phyloP scores from a whole-genome alignment of 1,284 basidiomycete species.

The Austropuccinia psidii region DNA sequence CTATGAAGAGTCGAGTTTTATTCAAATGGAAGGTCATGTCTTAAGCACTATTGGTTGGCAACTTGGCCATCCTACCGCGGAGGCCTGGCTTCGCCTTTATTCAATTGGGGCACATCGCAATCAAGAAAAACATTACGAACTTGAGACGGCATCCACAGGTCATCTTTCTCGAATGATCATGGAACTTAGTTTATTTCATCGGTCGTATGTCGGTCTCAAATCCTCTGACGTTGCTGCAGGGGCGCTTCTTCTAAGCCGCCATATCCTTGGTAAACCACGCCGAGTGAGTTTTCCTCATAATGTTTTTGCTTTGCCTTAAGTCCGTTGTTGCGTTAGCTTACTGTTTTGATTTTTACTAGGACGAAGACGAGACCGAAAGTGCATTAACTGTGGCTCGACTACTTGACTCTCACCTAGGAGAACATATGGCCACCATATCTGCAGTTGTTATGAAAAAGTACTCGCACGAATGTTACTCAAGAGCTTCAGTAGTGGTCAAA shows the following conservation, averaged over 20 bases:
- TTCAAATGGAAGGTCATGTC: slow-evolving; percentile 93
- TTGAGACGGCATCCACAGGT: slow-evolving; percentile 59
- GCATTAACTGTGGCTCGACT: slow-evolving; percentile 61
- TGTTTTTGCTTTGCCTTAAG: slow-evolving; percentile 20
- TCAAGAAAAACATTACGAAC: slow-evolving; percentile 11
- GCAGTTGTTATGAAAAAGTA: slow-evolving; percentile 96
- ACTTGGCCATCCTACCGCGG: slow-evolving; percentile 94
- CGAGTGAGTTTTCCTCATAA: slow-evolving; percentile 53
- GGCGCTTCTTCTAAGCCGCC: slow-evolving; percentile 77
- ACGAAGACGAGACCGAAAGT: slow-evolving; percentile 50
- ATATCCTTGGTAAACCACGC: slow-evolving; percentile 68
- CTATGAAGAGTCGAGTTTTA: slow-evolving; percentile 91
- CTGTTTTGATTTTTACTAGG: slow-evolving; percentile 27
- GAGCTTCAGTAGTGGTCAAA: slow-evolving; percentile 81
- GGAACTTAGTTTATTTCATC: slow-evolving; percentile 95
- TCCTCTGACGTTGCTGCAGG: slow-evolving; percentile 82
- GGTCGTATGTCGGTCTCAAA: slow-evolving; percentile 79
- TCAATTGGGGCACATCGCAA: slow-evolving; percentile 46
- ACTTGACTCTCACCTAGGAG: slow-evolving; percentile 74
- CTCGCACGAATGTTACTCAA: slow-evolving; percentile 85
- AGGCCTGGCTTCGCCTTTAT: slow-evolving; percentile 77
- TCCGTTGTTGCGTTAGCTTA: neutral
- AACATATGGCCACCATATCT: slow-evolving; percentile 78
- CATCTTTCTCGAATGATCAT: slow-evolving; percentile 94
- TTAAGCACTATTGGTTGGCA: slow-evolving; percentile 92